Evolutionary conservation across 169 alveolate species (phyloP), one percentile per base, ranked within the genome.

Genomic region (Plasmodium gonderi): DNA sequence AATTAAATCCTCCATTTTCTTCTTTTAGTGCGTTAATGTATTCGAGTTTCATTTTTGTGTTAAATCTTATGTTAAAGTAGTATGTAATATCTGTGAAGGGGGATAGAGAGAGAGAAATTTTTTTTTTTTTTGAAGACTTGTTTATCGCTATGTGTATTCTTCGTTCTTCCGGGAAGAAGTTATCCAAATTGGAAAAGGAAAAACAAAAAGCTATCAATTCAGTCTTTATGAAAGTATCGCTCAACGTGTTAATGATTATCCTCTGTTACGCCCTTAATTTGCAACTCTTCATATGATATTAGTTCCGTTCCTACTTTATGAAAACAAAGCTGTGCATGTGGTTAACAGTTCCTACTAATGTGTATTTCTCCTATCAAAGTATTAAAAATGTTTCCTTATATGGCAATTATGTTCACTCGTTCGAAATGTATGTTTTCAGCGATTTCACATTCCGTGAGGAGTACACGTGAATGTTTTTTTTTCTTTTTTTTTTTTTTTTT

Each of bases 1-100:
- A 85, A 85, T 85, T 85, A 75, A 54, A 85, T 38, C 92, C 92
- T 75, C 92, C 92, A 38, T 78, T 85, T 85, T 85, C 92, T 85
- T 85, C 92, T 60, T 85, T 85, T 45, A 85, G 65, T 8, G 65
- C 85, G 42, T 85, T 85, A 42, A 85, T 85, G 68, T 85, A 85
- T 54, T 85, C 92, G 72, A 85, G 92, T 74, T 85, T 85, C 92
- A 85, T 85, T 11, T 33, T 85, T 85, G 36, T 33, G 54, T 64
- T 83, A 14, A 72, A 31, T 51, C 26, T 79, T 33, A 79, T 40
- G 79, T 69, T 69, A 69, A 33, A n/a, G 49, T 69, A 31, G 33
- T 29, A 3, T 60, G 9, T 8, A 36, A 23, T 20, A n/a, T 60
- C n/a, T 60, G 72, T 9, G 72, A 26, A 14, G 72, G 33, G n/a